Evolutionary conservation across 2,329 filamentous ascomycete genomes (phyloP), one percentile per base, ranked within the genome.

Genomic region (Teratosphaeria viscida): DNA sequence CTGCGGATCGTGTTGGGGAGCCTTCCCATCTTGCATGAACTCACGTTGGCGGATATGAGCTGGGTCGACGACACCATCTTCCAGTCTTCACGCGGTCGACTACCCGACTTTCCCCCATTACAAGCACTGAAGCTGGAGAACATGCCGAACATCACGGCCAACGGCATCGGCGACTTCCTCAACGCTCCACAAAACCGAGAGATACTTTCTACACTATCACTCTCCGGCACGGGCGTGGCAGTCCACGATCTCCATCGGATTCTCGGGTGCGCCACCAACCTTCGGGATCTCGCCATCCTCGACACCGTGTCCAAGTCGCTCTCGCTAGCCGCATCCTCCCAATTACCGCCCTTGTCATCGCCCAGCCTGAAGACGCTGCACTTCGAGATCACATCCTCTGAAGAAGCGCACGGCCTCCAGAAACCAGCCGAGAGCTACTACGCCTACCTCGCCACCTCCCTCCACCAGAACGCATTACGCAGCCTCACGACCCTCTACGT

Each of bases 21-120:
- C 57, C 81, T 96, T 60, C 79, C 80, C 0, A 78, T 79, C 54
- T 78, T 97, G 55, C 84, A 82, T 23, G 88, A 91, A 14, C 78
- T 96, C 57, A 92, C 89, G 64, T 79, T 96, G 26, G 82, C 84
- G 5, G 82, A 88, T 61, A 82, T 89, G 52, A 78, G 80, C 10
- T 85, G 83, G 73, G 80, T 96, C 61, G 85, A 87, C 57, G 89
- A 96, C 69, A 84, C 87, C 56, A 80, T 92, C n/a, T 87, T 96
- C 68, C 79, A 83, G 26, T 77, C 82, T 56, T 83, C 82, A 59
- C 80, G 86, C 14, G 80, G 83, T 53, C 66, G 70, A 43, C 75
- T 92, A 1, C 86, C 88, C 1, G 81, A 84, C 0, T 87, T 96
- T 61, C 91, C 91, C 0, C 79, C 89, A 0, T 75, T 96, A 19